Percentiles rank a stretch among this genome's conserved stretches.
phyloP scores from a whole-genome alignment of 768 basidiomycete genomes.

The Mycena latifolia region DNA sequence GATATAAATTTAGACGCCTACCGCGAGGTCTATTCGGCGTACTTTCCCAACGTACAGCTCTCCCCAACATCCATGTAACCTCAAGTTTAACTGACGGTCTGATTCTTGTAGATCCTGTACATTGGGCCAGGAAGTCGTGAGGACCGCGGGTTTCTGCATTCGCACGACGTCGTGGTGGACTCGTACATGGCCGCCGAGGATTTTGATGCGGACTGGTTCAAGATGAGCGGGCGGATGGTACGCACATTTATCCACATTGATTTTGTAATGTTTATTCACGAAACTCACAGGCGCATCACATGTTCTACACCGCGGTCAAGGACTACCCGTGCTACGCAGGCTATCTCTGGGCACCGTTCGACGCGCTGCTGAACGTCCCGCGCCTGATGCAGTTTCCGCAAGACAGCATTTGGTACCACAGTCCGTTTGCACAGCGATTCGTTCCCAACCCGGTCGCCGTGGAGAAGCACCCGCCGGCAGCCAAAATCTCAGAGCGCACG shows the following conservation, averaged over 20 bases:
- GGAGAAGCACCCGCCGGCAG: conserved; percentile 46
- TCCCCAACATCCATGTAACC: neutral
- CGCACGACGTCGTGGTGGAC: conserved; percentile 64
- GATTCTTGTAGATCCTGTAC: conserved; percentile 53
- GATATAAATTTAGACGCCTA: conserved; percentile 60
- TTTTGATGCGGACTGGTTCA: conserved; percentile 48
- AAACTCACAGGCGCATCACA: conserved; percentile 59
- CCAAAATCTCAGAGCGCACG: conserved; percentile 46
- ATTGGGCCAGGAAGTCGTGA: conserved; percentile 61
- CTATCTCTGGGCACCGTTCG: conserved; percentile 66
- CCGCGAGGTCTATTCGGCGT: conserved; percentile 58
- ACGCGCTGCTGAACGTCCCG: conserved; percentile 62
- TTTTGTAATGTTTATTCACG: too few relatives aligned
- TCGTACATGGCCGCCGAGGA: conserved; percentile 60
- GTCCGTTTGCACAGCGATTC: conserved; percentile 54
- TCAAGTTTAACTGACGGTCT: too few relatives aligned
- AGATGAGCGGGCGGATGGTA: conserved; percentile 60
- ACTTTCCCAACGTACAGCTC: conserved; percentile 62
- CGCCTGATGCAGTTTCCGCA: conserved; percentile 61
- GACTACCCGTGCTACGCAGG: conserved; percentile 61
- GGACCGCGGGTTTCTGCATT: conserved; percentile 60
- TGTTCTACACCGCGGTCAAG: conserved; percentile 61
- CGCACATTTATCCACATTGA: too few relatives aligned
- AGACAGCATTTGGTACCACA: conserved; percentile 62
- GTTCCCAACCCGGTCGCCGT: conserved; percentile 50